Evolutionary conservation across 2,329 filamentous ascomycete genomes (phyloP), one percentile per base, ranked within the genome.

Genomic region (Daldinia sp.): DNA sequence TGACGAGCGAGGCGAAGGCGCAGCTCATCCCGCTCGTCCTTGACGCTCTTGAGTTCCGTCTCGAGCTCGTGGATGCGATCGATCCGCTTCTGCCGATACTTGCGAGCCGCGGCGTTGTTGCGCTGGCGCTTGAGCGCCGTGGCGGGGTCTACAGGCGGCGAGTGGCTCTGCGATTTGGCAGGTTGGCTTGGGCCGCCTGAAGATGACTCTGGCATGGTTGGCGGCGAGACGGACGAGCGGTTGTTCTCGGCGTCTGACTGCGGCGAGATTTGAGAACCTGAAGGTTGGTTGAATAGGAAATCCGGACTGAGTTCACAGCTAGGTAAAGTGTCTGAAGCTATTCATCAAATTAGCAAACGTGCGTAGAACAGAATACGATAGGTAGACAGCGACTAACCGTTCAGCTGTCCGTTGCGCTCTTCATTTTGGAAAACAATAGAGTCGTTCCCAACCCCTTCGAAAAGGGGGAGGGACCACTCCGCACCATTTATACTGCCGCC

Each of bases 91-190:
- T 91, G 88, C 23, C 89, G 86, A 73, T 90, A 91, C 64, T 89
- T 87, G 64, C 87, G 83, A 27, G 89, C 89, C n/a, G 89, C 89
- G 64, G 90, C 81, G 11, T 88, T 91, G 75, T 92, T 91, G 64
- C 86, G 84, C 64, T 86, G 84, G 25, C 89, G 87, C 75, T 90
- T 90, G 71, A 81, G 71, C 15, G 75, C 72, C 4, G 74, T 75
- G 10, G 75, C 71, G 1, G 71, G 65, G 58, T 76, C 74, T 10
- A 68, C 70, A 1, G 70, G 67, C 4, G 73, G 67, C 25, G 71
- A 72, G 10, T 69, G 71, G 35, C 70, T 58, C 23, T 68, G 55
- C 60, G 51, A 35, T 48, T 58, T 61, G 35, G 54, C 35, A 8
- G 54, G 53, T 10, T 56, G 54, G 13, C 50, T 54, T 34, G 60